Percentiles rank a stretch among this genome's conserved stretches.
phyloP scores from a whole-genome alignment of 192 early-diverging fungal species.

The Coemansia sp. region DNA sequence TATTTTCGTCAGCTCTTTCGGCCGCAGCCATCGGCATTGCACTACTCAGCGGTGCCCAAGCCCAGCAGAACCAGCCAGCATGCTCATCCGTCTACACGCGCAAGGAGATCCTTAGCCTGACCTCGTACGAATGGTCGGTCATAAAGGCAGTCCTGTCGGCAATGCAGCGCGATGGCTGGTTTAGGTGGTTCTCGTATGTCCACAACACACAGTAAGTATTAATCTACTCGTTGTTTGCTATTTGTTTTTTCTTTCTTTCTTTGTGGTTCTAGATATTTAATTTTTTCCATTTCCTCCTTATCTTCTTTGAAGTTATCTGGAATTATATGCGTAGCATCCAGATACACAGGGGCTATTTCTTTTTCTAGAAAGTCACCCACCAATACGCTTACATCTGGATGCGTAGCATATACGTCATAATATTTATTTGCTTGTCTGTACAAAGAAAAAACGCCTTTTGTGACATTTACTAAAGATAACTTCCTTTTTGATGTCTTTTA shows the following conservation, averaged over 20 bases:
- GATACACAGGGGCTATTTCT: background rate
- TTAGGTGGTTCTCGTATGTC: slow-evolving; percentile 46
- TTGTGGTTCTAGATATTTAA: too few species aligned
- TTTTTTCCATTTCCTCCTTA: too few species aligned
- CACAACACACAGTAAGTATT: slow-evolving; percentile 41
- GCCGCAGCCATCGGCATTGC: slow-evolving; percentile 37
- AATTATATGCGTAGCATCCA: too few species aligned
- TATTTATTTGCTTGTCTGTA: too few species aligned
- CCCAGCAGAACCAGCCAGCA: slow-evolving; percentile 45
- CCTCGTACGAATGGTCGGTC: slow-evolving; percentile 30
- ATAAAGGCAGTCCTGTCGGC: slow-evolving; percentile 24
- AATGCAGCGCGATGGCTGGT: slow-evolving; percentile 54
- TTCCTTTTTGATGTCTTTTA: background rate
- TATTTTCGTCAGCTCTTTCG: slow-evolving; percentile 17
- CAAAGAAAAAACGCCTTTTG: too few species aligned
- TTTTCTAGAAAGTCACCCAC: background rate
- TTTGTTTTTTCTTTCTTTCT: background rate
- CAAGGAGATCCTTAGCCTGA: slow-evolving; percentile 48
- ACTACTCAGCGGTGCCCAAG: slow-evolving; percentile 19
- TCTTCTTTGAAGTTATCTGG: too few species aligned
- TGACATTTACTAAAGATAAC: background rate
- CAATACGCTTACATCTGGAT: too few species aligned
- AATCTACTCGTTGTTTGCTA: background rate
- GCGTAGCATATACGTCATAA: background rate
- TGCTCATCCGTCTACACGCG: slow-evolving; percentile 53